These are phyloP conservation scores for Sungouiella blattae DNA, from an alignment of 805 yeast species.

Conservation along the genomic window DNA sequence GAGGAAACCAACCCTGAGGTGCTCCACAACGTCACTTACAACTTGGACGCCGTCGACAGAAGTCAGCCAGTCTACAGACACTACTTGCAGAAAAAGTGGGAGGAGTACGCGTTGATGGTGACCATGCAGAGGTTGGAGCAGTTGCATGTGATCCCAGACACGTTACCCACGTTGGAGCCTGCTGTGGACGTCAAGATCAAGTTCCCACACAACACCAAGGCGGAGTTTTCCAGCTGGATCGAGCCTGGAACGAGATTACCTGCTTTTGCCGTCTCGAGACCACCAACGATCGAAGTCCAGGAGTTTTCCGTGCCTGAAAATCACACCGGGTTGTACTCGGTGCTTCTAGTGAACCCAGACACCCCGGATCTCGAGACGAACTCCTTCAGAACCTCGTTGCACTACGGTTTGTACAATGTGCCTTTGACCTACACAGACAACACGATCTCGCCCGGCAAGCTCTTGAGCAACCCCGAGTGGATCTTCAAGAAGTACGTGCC, in stretches of 20 bases:
- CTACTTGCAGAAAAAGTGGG: conserved; percentile 70
- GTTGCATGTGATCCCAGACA: conserved; percentile 84
- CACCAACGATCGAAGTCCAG: conserved; percentile 75
- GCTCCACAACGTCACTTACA: conserved; percentile 55
- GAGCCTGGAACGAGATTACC: conserved; percentile 78
- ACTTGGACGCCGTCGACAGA: conserved; percentile 53
- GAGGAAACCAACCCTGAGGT: conserved; percentile 85
- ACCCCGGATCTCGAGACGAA: conserved; percentile 73
- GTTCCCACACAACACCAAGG: conserved; percentile 61
- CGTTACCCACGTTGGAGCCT: conserved; percentile 85
- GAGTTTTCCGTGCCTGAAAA: conserved; percentile 54
- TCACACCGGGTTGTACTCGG: conserved; percentile 60
- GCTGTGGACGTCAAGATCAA: conserved; percentile 68
- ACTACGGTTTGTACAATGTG: conserved; percentile 74
- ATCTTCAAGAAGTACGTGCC: conserved; percentile 63
- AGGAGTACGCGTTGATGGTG: conserved; percentile 62
- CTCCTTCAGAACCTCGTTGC: conserved; percentile 65
- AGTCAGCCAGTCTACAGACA: conserved; percentile 77
- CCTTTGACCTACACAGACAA: conserved; percentile 56
- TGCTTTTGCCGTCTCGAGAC: conserved; percentile 65
- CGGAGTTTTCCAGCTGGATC: conserved; percentile 61
- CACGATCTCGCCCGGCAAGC: conserved; percentile 45
- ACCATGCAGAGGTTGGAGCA: conserved; percentile 91
- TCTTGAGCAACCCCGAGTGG: conserved; percentile 30
- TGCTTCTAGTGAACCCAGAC: conserved; percentile 87